Evolutionary conservation across 1,284 basidiomycete genomes (phyloP), one percentile per base, ranked within the genome.

Genomic region (Binderoboletus segoi): DNA sequence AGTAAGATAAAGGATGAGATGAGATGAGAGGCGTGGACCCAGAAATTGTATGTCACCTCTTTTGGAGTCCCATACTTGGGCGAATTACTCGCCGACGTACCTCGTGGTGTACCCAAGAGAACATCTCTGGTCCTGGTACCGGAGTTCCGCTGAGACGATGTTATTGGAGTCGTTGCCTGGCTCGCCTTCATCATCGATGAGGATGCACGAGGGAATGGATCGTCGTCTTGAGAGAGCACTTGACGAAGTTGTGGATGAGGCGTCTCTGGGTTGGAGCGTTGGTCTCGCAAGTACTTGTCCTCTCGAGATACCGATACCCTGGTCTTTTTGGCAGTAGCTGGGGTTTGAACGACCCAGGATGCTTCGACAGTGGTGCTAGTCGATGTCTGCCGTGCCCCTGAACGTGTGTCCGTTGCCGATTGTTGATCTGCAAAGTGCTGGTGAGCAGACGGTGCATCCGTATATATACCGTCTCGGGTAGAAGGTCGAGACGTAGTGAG

Each of bases 281-380:
- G 60, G 20, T 58, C 64, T 42, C 61, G 61, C 38, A 67, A 51
- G 49, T 70, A 73, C 49, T 73, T 70, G 37, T 73, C 68, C 53
- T 70, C 68, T 20, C 60, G 61, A 47, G 67, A 58, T 54, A 62
- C 60, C 23, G 67, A 58, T 54, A 62, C 60, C 23, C 48, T 59
- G 46, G 59, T 16, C 33, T 45, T 54, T 51, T 59, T 71, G 37
- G 45, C 50, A 21, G 58, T 60, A 16, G 60, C 51, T 8, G 70
- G 59, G 16, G 67, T 73, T 47, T 71, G 72, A 13, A 73, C 70
- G 21, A 74, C 63, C 71, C 72, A 71, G 13, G 72, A 65, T 26
- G 67, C 63, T 52, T 72, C 62, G 28, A 73, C 57, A 2, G 68
- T 72, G 37, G 65, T 51, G 12, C 46, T 37, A 28, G 51, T 65